Evolutionary conservation across 2,329 filamentous ascomycete species (phyloP).

Genomic region (Talaromyces sp.): DNA sequence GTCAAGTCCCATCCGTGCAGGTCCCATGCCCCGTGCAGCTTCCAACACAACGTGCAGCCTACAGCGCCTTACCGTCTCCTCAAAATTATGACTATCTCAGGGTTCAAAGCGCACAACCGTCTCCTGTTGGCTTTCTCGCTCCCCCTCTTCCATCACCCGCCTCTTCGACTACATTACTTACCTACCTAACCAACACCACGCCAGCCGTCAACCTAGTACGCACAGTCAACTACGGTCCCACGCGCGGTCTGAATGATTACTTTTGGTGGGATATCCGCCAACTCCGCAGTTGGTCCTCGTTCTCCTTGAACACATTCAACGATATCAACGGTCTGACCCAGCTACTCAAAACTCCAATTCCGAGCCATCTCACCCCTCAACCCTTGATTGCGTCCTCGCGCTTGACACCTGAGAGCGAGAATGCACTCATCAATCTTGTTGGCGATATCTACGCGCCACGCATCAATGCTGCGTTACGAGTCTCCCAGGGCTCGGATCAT

Average conservation of each 20-base stretch:
- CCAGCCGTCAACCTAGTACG: conserved; percentile 79
- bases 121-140: conserved; percentile 26
- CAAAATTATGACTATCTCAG: conserved; percentile 29
- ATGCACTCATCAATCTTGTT: conserved; percentile 71
- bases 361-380: conserved; percentile 25
- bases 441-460: conserved; percentile 77
- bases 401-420: conserved; percentile 73
- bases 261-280: conserved; percentile 98
- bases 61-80: conserved; percentile 29
- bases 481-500: conserved; percentile 67
- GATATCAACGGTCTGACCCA: conserved; percentile 68
- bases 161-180: conserved; percentile 64
- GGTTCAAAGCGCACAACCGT: conserved; percentile 25
- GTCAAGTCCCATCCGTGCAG: conserved; percentile 31
- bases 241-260: conserved; percentile 68
- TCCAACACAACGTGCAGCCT: conserved; percentile 32
- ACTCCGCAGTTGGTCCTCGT: conserved; percentile 75
- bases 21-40: conserved; percentile 43
- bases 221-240: conserved; percentile 65
- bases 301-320: conserved; percentile 69
- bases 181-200: conserved; percentile 75
- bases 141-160: conserved; percentile 26
- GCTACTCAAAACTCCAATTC: conserved; percentile 67
- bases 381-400: neutral
- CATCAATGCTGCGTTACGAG: conserved; percentile 76